Base-by-base conservation (phyloP, 495 filamentous ascomycete species). In the Neurospora intermedia region DNA sequence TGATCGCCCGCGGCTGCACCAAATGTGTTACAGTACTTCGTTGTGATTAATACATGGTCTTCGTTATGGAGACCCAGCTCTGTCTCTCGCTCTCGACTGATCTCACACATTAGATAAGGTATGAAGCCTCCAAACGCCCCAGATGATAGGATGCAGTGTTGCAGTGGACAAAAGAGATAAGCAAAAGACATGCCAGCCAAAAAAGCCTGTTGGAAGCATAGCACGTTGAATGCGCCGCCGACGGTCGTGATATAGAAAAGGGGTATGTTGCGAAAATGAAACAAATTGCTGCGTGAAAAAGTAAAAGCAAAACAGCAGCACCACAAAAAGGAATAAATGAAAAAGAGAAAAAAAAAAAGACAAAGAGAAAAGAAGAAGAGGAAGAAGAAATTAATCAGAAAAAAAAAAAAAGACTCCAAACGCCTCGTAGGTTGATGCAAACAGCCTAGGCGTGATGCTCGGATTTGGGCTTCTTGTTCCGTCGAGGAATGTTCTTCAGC, bases 401-500 rank as follows among this genome's bases (percentile, higher is more conserved):
- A 38, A 2, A 38, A 6, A 38, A 2, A 38, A 38, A 6, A 38
- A 38, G 35, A 66, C 20, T 10, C 54, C 54, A 66, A 66, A 35
- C 54, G 54, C 27, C 54, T 66, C 3, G 0, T 35, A 38, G 6
- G 13, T 16, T 31, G 23, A 66, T 16, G 54, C 54, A 66, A 31
- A 35, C 15, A 31, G 27, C 69, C 20, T 13, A 70, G 18, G n/a
- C 6, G n/a, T 42, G 35, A 20, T 70, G 69, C 35, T 42, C 38
- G 6, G 69, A 8, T 6, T 39, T 42, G 5, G 69, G 72, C 71
- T 77, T 79, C 75, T 78, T 79, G 16, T 66, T 66, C 6, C 54
- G 54, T 66, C 54, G 54, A 2, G 27, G 27, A 66, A 78, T 81
- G 62, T 77, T 77, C 66, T 70, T 75, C 35, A 75, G 76, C 62